Base-by-base conservation (phyloP, 1,284 basidiomycete genomes). In the Pseudozyma pruni region DNA sequence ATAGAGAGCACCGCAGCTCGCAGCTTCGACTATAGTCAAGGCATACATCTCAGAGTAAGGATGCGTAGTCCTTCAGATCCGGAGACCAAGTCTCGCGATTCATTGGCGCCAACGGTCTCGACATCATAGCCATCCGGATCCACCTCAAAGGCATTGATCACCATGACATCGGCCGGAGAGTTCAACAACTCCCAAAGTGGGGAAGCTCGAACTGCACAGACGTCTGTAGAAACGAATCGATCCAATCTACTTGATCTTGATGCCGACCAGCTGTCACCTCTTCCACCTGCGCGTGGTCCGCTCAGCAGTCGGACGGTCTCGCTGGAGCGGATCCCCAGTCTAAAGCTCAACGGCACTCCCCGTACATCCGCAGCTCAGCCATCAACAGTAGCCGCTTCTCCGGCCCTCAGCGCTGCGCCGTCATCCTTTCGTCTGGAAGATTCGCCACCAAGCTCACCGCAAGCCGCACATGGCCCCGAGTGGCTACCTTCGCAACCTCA, bases 211-310 rank as follows among this genome's bases (percentile, higher is more conserved):
- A 11, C 35, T 8, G 25, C 27, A 9, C 33, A 31, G 10, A 2
- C 32, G 25, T 25, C 39, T 11, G 37, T 23, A 11, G 31, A 34
- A 2, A 9, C n/a, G 29, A 17, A 16, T 13, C 48, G 25, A 8
- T 16, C 43, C 6, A 33, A 51, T 17, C 48, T 64, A 13, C 54
- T 40, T 13, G 59, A 58, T n/a, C 61, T 71, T 33, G 68, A 71
- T 25, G 34, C 66, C 2, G 68, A 71, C 41, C 61, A 71, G 38
- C 57, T 71, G 9, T 61, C 61, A 33, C 67, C 67, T 9, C 53
- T 70, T 23, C 68, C 68, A 22, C 68, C 61, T 17, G 52, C 68
- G 35, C 60, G 57, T 6, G 33, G 44, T 22, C 39, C 48, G 23
- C 37, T 50, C 17, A 57, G 37, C 25, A 43, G 29, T 25, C 47